Evolutionary conservation across 164 flowering plant species (phyloP).

Genomic region (grape (Vitis vinifera)): DNA sequence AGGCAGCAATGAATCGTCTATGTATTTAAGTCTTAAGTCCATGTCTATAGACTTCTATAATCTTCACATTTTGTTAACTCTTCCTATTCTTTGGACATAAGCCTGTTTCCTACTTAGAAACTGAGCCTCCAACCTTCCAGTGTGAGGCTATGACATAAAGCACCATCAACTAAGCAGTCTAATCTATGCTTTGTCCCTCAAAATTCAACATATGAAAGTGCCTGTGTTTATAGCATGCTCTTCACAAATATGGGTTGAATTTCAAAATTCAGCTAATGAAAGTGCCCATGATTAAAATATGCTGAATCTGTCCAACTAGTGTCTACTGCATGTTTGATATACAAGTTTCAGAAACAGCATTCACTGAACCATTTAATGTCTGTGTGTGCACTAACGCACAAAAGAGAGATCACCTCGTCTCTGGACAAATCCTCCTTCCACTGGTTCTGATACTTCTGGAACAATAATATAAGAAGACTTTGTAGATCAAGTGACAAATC

Average conservation of each 20-base stretch:
- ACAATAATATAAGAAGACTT: constrained; percentile 28
- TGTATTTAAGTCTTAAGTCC: no score
- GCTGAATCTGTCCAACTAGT: no score
- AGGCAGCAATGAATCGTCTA: background rate
- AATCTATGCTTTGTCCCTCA: background rate
- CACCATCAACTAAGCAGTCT: background rate
- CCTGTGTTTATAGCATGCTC: no score
- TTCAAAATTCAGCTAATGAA: background rate
- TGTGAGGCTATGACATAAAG: no score
- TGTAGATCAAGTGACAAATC: constrained; percentile 44
- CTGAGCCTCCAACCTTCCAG: no score
- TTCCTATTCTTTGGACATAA: no score
- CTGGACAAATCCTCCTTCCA: constrained; percentile 51
- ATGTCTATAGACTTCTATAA: no score
- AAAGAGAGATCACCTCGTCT: constrained; percentile 32
- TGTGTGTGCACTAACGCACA: background rate
- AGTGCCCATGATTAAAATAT: no score
- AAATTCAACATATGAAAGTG: no score
- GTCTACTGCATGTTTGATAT: no score
- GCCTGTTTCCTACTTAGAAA: no score
- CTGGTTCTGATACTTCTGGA: constrained; percentile 43
- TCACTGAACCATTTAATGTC: background rate
- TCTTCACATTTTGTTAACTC: no score
- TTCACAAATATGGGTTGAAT: background rate
- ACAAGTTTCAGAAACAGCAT: background rate